Conservation (phyloP, 1,139 yeast species). For the Dujonia santamariae region DNA sequence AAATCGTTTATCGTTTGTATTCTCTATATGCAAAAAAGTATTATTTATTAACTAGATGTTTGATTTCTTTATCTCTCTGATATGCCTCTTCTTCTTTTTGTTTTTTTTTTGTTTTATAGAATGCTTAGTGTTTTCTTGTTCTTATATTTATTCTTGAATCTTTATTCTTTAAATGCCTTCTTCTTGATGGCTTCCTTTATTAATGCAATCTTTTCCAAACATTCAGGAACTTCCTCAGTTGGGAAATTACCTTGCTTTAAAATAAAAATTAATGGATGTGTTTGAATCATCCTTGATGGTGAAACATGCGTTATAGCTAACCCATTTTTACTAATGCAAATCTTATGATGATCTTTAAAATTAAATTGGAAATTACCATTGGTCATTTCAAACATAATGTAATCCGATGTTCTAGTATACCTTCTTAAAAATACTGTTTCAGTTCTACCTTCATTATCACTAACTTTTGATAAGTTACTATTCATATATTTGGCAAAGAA, state of each 20-base stretch:
- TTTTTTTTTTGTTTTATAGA: background rate
- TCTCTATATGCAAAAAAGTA: background rate
- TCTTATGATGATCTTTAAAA: constrained; percentile 90
- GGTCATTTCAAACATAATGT: constrained; percentile 89
- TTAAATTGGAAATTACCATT: constrained; percentile 93
- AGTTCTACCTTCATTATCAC: constrained; percentile 54
- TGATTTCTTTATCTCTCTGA: background rate
- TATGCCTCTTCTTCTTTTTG: background rate
- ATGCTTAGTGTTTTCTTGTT: background rate
- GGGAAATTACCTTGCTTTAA: constrained; percentile 65
- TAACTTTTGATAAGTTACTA: constrained; percentile 72
- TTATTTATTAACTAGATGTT: background rate
- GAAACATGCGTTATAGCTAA: constrained; percentile 78
- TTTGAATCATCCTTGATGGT: constrained; percentile 69
- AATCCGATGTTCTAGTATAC: constrained; percentile 73
- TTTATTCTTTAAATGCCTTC: constrained; percentile 35
- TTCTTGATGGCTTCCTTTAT: constrained; percentile 42
- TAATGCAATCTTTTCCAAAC: constrained; percentile 36
- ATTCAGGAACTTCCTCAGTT: constrained; percentile 49
- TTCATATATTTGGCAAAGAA: constrained; percentile 84
- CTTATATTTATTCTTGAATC: background rate
- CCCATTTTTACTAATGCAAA: constrained; percentile 76
- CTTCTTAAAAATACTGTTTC: constrained; percentile 76
- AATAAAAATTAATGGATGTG: constrained; percentile 61
- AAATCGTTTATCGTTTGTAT: too few species aligned